phyloP scores from a whole-genome alignment of 345 rosid species.

The Melaleuca quinquenervia region DNA sequence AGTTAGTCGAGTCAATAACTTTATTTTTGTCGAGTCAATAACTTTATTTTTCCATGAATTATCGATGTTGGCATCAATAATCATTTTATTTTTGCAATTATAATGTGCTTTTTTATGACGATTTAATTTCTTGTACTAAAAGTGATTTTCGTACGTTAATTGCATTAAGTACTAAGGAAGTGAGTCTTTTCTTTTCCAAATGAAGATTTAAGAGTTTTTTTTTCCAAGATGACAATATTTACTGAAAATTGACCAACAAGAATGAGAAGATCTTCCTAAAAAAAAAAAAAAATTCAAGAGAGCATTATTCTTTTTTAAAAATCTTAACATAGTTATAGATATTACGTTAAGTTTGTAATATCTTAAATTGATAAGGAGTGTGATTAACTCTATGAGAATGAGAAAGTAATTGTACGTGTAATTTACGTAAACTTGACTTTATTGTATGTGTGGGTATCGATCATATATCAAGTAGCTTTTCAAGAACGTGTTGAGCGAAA shows the following conservation, averaged over 20 bases:
- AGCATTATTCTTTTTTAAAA: no score
- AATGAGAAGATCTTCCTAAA: not conserved
- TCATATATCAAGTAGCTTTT: not conserved
- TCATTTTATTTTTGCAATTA: no score
- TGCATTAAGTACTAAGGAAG: not conserved
- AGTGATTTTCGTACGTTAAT: no score
- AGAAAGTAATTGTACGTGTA: not conserved
- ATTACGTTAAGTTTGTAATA: not conserved
- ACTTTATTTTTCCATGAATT: not conserved
- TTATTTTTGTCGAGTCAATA: no score
- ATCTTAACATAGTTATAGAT: no score
- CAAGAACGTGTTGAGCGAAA: not conserved
- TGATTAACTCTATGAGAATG: not conserved
- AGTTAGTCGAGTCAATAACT: not conserved
- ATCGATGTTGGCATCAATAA: not conserved
- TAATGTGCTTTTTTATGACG: not conserved
- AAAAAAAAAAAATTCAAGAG: not conserved
- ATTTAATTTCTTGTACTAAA: no score
- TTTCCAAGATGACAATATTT: not conserved
- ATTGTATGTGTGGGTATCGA: not conserved
- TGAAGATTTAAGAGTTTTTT: not conserved
- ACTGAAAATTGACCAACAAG: not conserved
- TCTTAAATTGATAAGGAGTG: not conserved
- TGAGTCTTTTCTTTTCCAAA: not conserved
- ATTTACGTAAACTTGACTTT: not conserved